Base-by-base conservation (phyloP, 2,329 filamentous ascomycete species). In the Penicillium sp. region DNA sequence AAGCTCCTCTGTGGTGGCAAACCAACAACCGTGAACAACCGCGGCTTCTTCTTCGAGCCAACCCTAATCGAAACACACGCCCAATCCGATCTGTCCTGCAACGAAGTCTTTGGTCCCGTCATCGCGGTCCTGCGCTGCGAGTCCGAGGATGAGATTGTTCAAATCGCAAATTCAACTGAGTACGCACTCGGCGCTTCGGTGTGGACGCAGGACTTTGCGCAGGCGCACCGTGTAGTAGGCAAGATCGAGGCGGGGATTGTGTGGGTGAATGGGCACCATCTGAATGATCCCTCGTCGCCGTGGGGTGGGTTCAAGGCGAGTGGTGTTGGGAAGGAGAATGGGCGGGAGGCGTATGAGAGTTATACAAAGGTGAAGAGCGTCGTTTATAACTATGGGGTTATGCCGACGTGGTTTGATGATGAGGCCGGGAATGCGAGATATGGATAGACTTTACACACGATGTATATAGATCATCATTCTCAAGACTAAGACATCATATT, bases 291-390 rank as follows among this genome's bases (percentile, higher is more conserved):
- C 0, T 85, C 85, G 62, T 86, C 85, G 58, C 84, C 87, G 0
- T 87, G 87, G 86, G 87, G 87, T 24, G 84, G 86, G 1, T 75
- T 82, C 28, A 84, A 84, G 62, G 78, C 81, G 1, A 86, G 83
- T 61, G 87, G 87, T 1, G 80, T 90, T 0, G 87, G 87, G 1
- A 89, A 86, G 59, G 88, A 91, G 74, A 90, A 90, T 64, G 87
- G 87, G 0, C 63, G 85, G 0, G 87, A 87, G 64, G 83, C 84
- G 0, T 86, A 82, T 63, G 74, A 81, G 50, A 78, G 79, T 0
- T 85, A 85, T 62, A 84, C 83, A 0, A 81, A 64, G 47, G 63
- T 66, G 2, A 72, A 70, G 49, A 72, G 68, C 47, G 70, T 67
- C 66, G 65, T 72, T 11, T 71, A 90, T 60, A 90, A 88, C 66